Evolutionary conservation across 495 filamentous ascomycete species (phyloP), one percentile per base, ranked within the genome.

Genomic region (Talaromyces proteolyticus): DNA sequence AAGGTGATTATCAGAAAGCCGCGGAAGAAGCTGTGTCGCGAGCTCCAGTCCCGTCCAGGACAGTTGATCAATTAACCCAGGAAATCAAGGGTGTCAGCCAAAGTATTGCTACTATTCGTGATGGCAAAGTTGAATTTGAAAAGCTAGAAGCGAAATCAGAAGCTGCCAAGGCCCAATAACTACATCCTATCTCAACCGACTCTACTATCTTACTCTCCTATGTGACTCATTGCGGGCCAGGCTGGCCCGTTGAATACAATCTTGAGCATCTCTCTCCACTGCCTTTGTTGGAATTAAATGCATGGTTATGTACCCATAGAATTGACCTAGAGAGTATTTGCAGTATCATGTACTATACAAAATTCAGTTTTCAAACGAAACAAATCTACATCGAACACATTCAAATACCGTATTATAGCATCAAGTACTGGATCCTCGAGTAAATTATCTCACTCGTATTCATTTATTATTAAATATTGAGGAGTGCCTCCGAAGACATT

Each of bases 71-170:
- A 21, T 22, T 69, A 38, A 56, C 53, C 34, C 58, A 66, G 17
- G 69, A 70, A 51, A 58, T 67, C 29, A 57, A 65, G 38, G 67
- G 64, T 39, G 59, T 65, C 17, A 56, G 59, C 29, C 68, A 74
- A 45, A 69, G 64, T 23, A 66, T 86, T 26, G 87, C 85, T 0
- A 77, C 67, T 41, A 75, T 91, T 7, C 72, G 73, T 50, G 81
- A 85, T 51, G 88, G 88, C 3, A 86, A 87, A 64, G 84, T 86
- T 23, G 72, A 73, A 42, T 81, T 91, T 54, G 78, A 82, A 57
- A 81, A 88, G 51, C 21, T 29, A 22, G 36, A 51, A 43, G 18
- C 21, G 18, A 47, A 47, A 17, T 12, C 47, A 12, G 22, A 41
- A 10, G 17, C 10, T 49, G 14, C 47, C 25, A 49, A 34, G 36